Base-by-base conservation (phyloP, 2,329 filamentous ascomycete genomes). In the Pseudopyricularia cyperi region DNA sequence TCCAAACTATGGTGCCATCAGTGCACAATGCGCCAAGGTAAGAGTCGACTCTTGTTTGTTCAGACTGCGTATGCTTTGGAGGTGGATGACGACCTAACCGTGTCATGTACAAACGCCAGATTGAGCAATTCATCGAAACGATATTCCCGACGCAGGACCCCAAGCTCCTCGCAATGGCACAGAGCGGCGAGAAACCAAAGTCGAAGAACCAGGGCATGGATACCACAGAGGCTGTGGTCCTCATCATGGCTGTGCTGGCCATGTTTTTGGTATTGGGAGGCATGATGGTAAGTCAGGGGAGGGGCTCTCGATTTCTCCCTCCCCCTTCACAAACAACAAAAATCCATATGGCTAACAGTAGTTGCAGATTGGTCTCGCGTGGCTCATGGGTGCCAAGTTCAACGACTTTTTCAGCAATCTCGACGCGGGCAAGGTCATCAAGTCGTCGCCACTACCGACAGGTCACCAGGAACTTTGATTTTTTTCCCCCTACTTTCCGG, bases 41-140 rank as follows among this genome's bases (percentile, higher is more conserved):
- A 39, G 49, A 12, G 28, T 24, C 3, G 3, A 6, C 22, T 3
- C 11, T 33, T 17, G 17, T 5, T 49, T 14, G 7, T 26, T 3
- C 7, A 7, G 2, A 35, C 47, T 22, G 2, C 24, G 7, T 28
- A 24, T 4, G 9, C 24, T 11, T 2, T 12, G 39, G 24, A 14
- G 19, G 14, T n/a, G 34, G 33, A 57, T 60, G 51, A 59, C 51
- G 22, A 37, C 32, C 7, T 7, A 2, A 14, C 14, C 6, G 5
- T 34, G 17, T n/a, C n/a, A n/a, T n/a, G n/a, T n/a, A n/a, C n/a
- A n/a, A 24, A 32, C 30, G 24, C 4, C 61, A 93, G 86, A 87
- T 95, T 57, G 90, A 97, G 66, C 87, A 93, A 73, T 95, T 95
- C 65, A 95, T 97, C 65, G 91, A 97, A 68, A 83, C 82, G 5